phyloP scores from a whole-genome alignment of 352 stramenopile genomes.

The Phytophthora foliorum region DNA sequence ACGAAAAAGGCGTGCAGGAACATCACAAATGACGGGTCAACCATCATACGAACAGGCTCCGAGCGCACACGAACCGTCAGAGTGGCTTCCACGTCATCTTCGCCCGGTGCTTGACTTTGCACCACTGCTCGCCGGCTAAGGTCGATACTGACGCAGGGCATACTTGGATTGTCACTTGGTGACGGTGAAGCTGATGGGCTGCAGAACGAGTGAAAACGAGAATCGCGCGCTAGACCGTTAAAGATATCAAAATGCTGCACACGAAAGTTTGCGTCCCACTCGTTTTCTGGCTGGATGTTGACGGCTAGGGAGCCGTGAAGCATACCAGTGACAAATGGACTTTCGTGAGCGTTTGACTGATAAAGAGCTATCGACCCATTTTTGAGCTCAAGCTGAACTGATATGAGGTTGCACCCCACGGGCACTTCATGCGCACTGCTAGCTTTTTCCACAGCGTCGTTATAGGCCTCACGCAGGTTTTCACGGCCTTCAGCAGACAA shows the following conservation, averaged over 20 bases:
- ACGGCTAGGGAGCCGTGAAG: conserved; percentile 63
- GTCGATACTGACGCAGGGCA: conserved; percentile 66
- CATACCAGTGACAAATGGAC: conserved; percentile 56
- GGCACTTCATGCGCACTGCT: conserved; percentile 55
- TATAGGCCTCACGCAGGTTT: conserved; percentile 77
- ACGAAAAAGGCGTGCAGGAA: conserved; percentile 79
- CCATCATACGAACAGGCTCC: conserved; percentile 74
- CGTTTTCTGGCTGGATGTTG: conserved; percentile 73
- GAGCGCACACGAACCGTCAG: conserved; percentile 61
- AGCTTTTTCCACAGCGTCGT: conserved; percentile 72
- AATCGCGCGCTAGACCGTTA: conserved; percentile 55
- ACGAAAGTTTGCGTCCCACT: conserved; percentile 71
- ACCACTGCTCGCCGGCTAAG: conserved; percentile 35
- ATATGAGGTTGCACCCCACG: conserved; percentile 72
- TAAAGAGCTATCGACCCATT: conserved; percentile 65
- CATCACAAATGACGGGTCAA: conserved; percentile 78
- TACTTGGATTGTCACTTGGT: conserved; percentile 12
- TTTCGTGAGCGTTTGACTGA: conserved; percentile 50
- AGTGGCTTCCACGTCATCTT: conserved; percentile 28
- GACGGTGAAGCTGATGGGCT: conserved; percentile 40
- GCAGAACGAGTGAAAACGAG: conserved; percentile 74
- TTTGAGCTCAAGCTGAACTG: conserved; percentile 71
- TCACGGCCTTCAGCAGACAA: conserved; percentile 74
- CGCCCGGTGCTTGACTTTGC: conserved; percentile 20
- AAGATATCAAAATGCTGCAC: conserved; percentile 77